Base-by-base conservation (phyloP, 345 rosid genomes). In the Rhizophora mangle region DNA sequence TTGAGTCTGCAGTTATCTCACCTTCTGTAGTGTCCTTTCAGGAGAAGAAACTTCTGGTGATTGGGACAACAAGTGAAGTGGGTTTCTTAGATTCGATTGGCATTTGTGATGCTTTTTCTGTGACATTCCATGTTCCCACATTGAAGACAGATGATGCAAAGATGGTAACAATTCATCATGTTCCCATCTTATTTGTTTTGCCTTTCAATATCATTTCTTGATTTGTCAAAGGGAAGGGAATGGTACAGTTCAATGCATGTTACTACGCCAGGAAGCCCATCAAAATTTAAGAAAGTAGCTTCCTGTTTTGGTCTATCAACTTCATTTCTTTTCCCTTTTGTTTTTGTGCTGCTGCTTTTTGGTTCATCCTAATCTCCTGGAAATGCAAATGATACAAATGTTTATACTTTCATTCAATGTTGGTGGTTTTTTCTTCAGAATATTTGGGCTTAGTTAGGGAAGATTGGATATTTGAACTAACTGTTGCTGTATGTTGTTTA, bases 61-160 rank as follows among this genome's bases (percentile, higher is more conserved):
- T 94, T 6, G 96, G 98, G 63, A 94, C 98, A 68, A 91, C 98
- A 22, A 94, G 98, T 78, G 90, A 94, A 76, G 80, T 88, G 53
- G 79, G 76, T 67, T 94, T 94, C 84, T 81, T 94, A 76, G 96
- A 92, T 66, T 87, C 96, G 13, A 73, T 95, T 68, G 93, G 92
- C 32, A 34, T 92, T 54, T 83, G 89, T 52, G 89, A 87, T 71
- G 79, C 92, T 29, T 95, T 95, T 81, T 82, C 97, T 46, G 83
- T 95, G 73, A 83, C 89, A 36, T 87, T 92, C 74, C 76, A 79
- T 36, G 81, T 95, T 64, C 99, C 99, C 21, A 86, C 82, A 4
- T 73, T 95, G 82, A 87, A 83, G 80, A 74, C 80, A 18, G 87
- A 78, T 9, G 99, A 88, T 20, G 96, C 96, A 26, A 85, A 89